These are phyloP conservation scores for Nicotiana obtusifolia DNA, from an alignment of 257 asterid species.

Conservation along the genomic window DNA sequence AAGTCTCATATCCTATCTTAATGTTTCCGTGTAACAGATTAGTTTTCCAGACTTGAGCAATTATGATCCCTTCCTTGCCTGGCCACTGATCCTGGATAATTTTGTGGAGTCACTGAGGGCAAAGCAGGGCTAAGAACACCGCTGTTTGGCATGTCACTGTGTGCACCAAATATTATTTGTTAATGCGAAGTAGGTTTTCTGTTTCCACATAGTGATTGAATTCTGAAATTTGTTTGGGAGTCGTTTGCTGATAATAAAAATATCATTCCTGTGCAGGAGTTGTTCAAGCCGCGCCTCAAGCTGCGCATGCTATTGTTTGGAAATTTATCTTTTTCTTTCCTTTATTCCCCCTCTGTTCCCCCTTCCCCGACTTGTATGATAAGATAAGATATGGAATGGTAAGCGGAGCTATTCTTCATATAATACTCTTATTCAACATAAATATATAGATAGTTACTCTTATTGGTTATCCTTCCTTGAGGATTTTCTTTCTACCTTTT, in stretches of 20 bases:
- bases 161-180: not conserved
- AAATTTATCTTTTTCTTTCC: not conserved
- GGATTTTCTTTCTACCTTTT: not conserved
- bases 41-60: conserved; percentile 69
- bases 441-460: not conserved
- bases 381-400: not conserved
- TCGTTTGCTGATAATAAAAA: not conserved
- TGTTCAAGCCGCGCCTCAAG: not conserved
- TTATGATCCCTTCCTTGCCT: conserved; percentile 61
- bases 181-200: not conserved
- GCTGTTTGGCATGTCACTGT: not conserved
- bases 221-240: not conserved
- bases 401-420: not conserved
- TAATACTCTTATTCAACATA: not conserved
- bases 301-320: not conserved
- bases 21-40: conserved; percentile 33
- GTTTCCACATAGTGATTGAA: not conserved
- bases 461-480: not conserved
- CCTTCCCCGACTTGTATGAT: not conserved
- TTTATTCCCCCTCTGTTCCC: not conserved
- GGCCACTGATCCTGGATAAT: conserved; percentile 79
- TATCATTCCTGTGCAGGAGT: not conserved
- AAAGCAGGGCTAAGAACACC: conserved; percentile 17
- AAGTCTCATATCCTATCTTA: not conserved
- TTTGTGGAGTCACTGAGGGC: conserved; percentile 68